Conservation (phyloP, 2,329 filamentous ascomycete genomes). For the Penicillium decumbens region DNA sequence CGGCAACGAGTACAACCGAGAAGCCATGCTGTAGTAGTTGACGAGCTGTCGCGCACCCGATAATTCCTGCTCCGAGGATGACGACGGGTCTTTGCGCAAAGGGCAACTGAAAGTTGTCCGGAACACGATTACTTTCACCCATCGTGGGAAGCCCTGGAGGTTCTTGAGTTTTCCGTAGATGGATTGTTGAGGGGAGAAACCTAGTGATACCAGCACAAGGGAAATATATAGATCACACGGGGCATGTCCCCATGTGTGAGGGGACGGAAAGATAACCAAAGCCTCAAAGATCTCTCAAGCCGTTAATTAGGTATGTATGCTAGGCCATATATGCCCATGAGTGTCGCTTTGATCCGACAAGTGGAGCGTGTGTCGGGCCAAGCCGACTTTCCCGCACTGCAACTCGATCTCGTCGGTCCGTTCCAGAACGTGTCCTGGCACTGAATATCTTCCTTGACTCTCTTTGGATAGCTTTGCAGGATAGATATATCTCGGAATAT, state of each 20-base stretch:
- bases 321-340: neutral
- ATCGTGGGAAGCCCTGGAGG: slow-evolving; percentile 5
- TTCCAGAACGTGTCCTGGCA: neutral
- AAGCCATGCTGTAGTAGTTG: slow-evolving; percentile 36
- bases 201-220: neutral
- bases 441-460: neutral
- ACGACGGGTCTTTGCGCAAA: slow-evolving; percentile 36
- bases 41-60: slow-evolving; percentile 37
- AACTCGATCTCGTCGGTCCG: neutral
- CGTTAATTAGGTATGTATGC: neutral
- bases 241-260: neutral
- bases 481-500: neutral
- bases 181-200: neutral
- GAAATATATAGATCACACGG: neutral
- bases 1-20: slow-evolving; percentile 33
- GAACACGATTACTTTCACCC: slow-evolving; percentile 15
- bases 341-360: slow-evolving; percentile 8
- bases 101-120: slow-evolving; percentile 24
- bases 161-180: neutral
- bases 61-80: slow-evolving; percentile 39
- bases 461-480: neutral
- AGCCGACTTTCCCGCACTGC: slow-evolving; percentile 1
- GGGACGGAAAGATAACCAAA: neutral
- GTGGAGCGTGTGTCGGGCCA: slow-evolving; percentile 9
- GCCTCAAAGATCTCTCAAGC: no score